Evolutionary conservation across 2,329 filamentous ascomycete species (phyloP), one percentile per base, ranked within the genome.

Genomic region (Chaetomiaceae sp.): DNA sequence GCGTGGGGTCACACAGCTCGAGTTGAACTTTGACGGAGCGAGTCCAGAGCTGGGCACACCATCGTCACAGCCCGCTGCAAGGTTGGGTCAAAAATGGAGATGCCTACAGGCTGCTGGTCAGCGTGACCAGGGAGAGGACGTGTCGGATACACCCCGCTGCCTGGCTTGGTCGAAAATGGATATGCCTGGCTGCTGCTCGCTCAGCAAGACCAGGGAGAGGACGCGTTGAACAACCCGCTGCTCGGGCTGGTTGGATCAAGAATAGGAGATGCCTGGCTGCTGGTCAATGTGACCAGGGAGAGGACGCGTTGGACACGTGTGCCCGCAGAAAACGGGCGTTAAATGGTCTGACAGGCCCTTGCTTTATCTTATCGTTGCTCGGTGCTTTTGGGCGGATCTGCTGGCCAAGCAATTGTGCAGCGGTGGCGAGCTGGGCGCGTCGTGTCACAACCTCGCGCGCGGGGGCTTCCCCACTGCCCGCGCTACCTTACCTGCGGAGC

Each of bases 331-430:
- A 34, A 40, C 19, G 45, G 41, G 21, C 39, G 33, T 21, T 21
- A 44, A 30, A 50, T 44, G 43, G 42, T 34, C 42, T 48, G 39
- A 41, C 35, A 19, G 30, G 27, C n/a, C n/a, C 20, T 31, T 38
- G 35, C 35, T 35, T 55, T 55, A 55, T 55, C 53, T 55, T 55
- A 55, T 55, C 53, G 37, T 2, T 47, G 46, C 20, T 27, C 14
- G 33, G 33, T 49, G 30, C 13, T 38, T 13, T 31, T 30, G 14
- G 30, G 30, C 30, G 12, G 30, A 33, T 33, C 30, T 33, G 30
- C 14, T n/a, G 30, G 30, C 30, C 30, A 33, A 33, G 30, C 10
- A 25, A 17, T 38, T 12, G 9, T 14, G 20, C n/a, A 31, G 9
- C 25, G n/a, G 4, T 27, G 10, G 25, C 25, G 25, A 10, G 25